Conservation (phyloP, 73 alveolate genomes). For the Uronychia setigera region DNA sequence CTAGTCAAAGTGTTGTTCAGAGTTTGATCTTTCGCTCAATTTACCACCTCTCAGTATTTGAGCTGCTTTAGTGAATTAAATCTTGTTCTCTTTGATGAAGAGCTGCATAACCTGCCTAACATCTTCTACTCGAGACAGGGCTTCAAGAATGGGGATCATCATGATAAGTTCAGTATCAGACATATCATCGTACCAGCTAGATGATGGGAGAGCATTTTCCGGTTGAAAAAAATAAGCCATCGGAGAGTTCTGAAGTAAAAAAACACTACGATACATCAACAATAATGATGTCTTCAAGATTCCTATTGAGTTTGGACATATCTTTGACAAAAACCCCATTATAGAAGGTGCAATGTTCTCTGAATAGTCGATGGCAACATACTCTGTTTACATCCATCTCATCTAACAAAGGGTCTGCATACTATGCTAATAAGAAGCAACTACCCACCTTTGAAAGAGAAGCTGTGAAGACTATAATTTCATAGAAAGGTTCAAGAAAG, state of each 20-base stretch:
- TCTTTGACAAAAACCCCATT: slow-evolving; percentile 83
- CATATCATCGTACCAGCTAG: slow-evolving; percentile 64
- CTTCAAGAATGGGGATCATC: background rate
- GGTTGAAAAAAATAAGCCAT: slow-evolving; percentile 63
- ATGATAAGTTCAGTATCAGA: background rate
- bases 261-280: slow-evolving; percentile 36
- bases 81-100: background rate
- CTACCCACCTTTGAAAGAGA: slow-evolving; percentile 58
- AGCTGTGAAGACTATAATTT: slow-evolving; percentile 72
- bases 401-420: slow-evolving; percentile 89
- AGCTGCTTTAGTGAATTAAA: background rate
- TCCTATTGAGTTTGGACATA: slow-evolving; percentile 72
- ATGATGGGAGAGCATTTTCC: slow-evolving; percentile 67
- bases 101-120: slow-evolving; percentile 32
- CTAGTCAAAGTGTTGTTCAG: background rate
- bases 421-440: slow-evolving; percentile 31
- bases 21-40: background rate
- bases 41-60: background rate
- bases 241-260: slow-evolving; percentile 44
- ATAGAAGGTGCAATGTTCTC: slow-evolving; percentile 82
- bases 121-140: slow-evolving; percentile 23
- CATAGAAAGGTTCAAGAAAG: slow-evolving; percentile 42
- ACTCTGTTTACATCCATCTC: slow-evolving; percentile 66
- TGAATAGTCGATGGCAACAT: slow-evolving; percentile 65
- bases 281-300: slow-evolving; percentile 70